Percentiles rank a stretch among this genome's conserved stretches.
phyloP scores from a whole-genome alignment of 2,329 filamentous ascomycete genomes.

The Alternaria sp. region DNA sequence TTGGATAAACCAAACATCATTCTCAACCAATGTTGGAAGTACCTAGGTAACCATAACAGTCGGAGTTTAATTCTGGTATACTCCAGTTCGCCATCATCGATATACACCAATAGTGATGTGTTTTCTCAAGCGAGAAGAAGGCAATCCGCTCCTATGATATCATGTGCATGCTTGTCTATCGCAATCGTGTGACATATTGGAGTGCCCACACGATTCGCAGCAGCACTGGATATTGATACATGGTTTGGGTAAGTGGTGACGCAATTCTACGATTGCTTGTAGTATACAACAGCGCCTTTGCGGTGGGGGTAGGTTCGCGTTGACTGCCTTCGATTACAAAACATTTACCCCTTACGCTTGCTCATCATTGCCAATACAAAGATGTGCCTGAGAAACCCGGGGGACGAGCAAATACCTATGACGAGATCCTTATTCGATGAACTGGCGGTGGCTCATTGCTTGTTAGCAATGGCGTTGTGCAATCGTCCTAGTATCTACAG shows the following conservation, averaged over 20 bases:
- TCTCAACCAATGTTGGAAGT: neutral
- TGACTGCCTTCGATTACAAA: neutral
- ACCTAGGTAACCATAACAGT: neutral
- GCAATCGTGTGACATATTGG: slow-evolving; percentile 22
- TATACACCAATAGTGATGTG: neutral
- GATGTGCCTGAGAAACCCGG: neutral
- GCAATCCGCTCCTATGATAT: neutral
- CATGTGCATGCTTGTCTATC: slow-evolving; percentile 13
- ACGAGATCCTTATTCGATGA: neutral
- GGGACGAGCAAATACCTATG: neutral
- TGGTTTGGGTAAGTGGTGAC: neutral
- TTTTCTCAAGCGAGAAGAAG: neutral
- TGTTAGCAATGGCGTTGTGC: neutral
- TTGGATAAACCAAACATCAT: slow-evolving; percentile 1
- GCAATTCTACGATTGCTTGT: neutral
- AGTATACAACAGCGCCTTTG: neutral
- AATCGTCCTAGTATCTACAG: neutral
- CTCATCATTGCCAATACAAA: neutral
- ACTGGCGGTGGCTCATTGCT: neutral
- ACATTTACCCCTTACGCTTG: neutral
- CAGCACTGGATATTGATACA: neutral
- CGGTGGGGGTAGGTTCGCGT: neutral
- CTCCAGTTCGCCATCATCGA: neutral
- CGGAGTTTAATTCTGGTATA: neutral
- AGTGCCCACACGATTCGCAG: slow-evolving; percentile 11